A percentile compares a stretch with the other conserved stretches of the same genome.
Evolutionary conservation across 2,329 filamentous ascomycete genomes (phyloP).

Genomic region (Claviceps spartinae): DNA sequence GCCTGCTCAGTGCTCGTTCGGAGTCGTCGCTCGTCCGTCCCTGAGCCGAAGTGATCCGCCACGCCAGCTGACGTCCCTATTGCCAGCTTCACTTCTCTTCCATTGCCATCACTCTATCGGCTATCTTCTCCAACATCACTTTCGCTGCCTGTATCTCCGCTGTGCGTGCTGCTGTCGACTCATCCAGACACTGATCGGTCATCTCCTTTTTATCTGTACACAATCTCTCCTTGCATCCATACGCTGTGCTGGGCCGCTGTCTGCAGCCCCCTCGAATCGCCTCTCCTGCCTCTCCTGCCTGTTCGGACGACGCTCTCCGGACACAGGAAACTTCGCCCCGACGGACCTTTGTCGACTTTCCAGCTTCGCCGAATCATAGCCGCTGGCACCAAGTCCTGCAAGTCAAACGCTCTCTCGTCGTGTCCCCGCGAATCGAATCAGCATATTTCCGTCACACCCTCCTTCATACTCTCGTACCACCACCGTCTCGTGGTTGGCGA

Average conservation of each 20-base stretch:
- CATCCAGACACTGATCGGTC: background rate
- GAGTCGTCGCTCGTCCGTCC: background rate
- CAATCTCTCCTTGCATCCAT: conserved; percentile 3
- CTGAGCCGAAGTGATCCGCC: background rate
- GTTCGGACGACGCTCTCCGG: background rate
- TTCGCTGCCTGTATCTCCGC: conserved; percentile 1
- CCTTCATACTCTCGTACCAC: background rate
- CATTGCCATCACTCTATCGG: conserved; percentile 2
- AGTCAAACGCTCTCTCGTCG: background rate
- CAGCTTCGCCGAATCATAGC: background rate
- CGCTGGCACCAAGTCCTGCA: background rate
- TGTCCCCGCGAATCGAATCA: background rate
- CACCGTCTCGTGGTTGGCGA: background rate
- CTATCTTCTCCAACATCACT: conserved; percentile 2
- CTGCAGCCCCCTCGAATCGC: background rate
- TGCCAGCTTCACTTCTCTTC: background rate
- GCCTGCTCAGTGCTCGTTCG: background rate
- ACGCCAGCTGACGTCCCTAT: background rate
- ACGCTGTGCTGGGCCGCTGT: background rate
- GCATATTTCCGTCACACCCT: background rate
- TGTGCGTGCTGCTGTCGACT: conserved; percentile 3
- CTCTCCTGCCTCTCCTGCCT: background rate
- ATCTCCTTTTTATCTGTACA: conserved; percentile 2
- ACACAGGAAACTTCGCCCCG: background rate
- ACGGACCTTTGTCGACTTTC: background rate